Evolutionary conservation across 306 rosid genomes (phyloP).

Genomic region (Delonix regia): DNA sequence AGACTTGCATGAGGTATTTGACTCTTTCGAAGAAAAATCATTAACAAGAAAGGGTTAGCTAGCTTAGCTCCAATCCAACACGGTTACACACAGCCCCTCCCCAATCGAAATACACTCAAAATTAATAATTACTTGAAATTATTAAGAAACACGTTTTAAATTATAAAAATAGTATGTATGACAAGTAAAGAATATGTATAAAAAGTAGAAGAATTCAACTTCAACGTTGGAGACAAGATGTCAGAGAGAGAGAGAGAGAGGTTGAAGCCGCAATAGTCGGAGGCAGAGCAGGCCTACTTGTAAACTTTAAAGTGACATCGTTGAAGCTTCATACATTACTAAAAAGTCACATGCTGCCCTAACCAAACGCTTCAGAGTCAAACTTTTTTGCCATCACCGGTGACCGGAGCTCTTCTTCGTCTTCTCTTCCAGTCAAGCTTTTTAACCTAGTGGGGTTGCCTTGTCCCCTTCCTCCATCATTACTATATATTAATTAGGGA

Average conservation of each 20-base stretch:
- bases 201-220: slow-evolving; percentile 57
- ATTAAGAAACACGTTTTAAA: not conserved
- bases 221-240: slow-evolving; percentile 53
- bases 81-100: slow-evolving; percentile 17
- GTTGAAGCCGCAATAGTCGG: slow-evolving; percentile 58
- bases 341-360: slow-evolving; percentile 50
- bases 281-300: no score
- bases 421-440: slow-evolving; percentile 39
- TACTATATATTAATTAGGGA: not conserved
- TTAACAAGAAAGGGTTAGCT: slow-evolving; percentile 37
- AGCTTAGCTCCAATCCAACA: slow-evolving; percentile 5
- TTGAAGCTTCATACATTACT: slow-evolving; percentile 69
- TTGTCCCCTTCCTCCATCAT: not conserved
- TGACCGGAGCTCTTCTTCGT: slow-evolving; percentile 37
- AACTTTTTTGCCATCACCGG: slow-evolving; percentile 45
- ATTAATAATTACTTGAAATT: not conserved
- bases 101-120: slow-evolving; percentile 34
- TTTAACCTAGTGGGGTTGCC: slow-evolving; percentile 37
- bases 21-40: slow-evolving; percentile 43
- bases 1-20: slow-evolving; percentile 60
- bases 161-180: not conserved
- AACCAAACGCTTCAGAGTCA: slow-evolving; percentile 46
- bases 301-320: slow-evolving; percentile 38
- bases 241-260: slow-evolving; percentile 18
- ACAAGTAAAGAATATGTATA: not conserved